A percentile compares a stretch with the other conserved stretches of the same genome.
Evolutionary conservation across 257 asterid species (phyloP).

Genomic region (Sherardia arvensis): DNA sequence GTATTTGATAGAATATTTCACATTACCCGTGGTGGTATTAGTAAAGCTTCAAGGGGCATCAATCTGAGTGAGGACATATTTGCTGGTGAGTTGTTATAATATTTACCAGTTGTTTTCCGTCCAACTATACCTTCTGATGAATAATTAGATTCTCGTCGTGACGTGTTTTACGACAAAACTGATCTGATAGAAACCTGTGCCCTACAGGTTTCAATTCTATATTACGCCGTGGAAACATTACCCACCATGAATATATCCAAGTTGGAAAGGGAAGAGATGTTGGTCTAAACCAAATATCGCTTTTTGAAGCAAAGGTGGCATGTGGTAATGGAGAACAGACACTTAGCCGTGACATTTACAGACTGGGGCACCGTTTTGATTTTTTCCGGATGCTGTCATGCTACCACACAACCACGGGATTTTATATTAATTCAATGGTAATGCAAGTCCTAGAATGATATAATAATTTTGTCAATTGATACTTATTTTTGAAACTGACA

Average conservation of each 20-base stretch:
- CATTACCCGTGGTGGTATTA: slow-evolving; percentile 95
- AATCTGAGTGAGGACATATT: slow-evolving; percentile 97
- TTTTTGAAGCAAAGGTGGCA: slow-evolving; percentile 98
- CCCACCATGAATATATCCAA: slow-evolving; percentile 98
- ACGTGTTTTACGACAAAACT: neutral
- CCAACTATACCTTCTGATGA: neutral
- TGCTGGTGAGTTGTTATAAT: slow-evolving; percentile 61
- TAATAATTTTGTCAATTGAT: neutral
- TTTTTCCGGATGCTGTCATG: slow-evolving; percentile 98
- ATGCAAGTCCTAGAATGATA: slow-evolving; percentile 7
- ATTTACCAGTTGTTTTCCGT: slow-evolving; percentile 2
- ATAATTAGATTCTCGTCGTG: neutral
- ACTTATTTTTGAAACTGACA: neutral
- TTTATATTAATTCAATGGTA: slow-evolving; percentile 92
- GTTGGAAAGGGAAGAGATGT: slow-evolving; percentile 99
- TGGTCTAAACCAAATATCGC: slow-evolving; percentile 86
- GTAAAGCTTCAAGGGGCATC: slow-evolving; percentile 91
- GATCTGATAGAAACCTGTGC: neutral
- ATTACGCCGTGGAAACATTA: slow-evolving; percentile 86
- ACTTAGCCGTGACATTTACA: slow-evolving; percentile 87
- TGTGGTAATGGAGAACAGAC: slow-evolving; percentile 98
- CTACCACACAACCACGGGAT: slow-evolving; percentile 89
- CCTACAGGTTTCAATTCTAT: slow-evolving; percentile 91
- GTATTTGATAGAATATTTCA: slow-evolving; percentile 93
- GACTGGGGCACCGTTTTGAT: slow-evolving; percentile 96